phyloP scores from a whole-genome alignment of 2,329 filamentous ascomycete genomes.

The Diaporthe ilicicola region DNA sequence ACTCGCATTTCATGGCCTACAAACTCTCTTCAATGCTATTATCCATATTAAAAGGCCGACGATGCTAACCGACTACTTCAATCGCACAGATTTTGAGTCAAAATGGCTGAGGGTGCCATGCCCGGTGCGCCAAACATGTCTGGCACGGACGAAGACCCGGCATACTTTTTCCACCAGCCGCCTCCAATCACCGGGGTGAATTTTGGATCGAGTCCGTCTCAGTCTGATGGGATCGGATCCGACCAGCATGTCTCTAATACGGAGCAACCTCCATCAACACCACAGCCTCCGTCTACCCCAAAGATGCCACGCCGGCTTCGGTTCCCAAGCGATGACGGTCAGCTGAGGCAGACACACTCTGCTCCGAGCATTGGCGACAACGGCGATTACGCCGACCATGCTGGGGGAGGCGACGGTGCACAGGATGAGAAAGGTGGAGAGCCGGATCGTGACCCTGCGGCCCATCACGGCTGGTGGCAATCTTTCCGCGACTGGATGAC shows the following conservation, averaged over 20 bases:
- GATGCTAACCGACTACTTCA: too few species aligned
- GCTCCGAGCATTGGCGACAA: constrained; percentile 2
- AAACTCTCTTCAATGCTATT: too few species aligned
- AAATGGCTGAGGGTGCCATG: constrained; percentile 31
- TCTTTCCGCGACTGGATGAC: constrained; percentile 26
- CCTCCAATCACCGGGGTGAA: constrained; percentile 29
- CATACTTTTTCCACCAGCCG: constrained; percentile 32
- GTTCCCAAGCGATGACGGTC: constrained; percentile 12
- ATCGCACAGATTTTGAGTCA: neutral
- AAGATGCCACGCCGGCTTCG: neutral
- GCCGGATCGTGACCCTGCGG: constrained; percentile 26
- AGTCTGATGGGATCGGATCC: neutral
- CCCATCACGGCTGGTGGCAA: constrained; percentile 28
- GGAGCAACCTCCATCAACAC: neutral
- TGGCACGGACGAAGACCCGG: constrained; percentile 26
- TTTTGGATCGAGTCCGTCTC: neutral
- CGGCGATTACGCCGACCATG: neutral
- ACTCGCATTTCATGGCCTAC: too few species aligned
- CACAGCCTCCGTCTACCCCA: neutral
- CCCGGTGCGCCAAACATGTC: constrained; percentile 31
- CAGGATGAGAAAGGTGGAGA: constrained; percentile 4
- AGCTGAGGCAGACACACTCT: constrained; percentile 19
- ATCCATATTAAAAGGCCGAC: too few species aligned
- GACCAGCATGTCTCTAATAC: neutral
- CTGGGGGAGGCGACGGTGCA: neutral